phyloP scores from a whole-genome alignment of 2,329 filamentous ascomycete genomes.

The Colletotrichum agaves region DNA sequence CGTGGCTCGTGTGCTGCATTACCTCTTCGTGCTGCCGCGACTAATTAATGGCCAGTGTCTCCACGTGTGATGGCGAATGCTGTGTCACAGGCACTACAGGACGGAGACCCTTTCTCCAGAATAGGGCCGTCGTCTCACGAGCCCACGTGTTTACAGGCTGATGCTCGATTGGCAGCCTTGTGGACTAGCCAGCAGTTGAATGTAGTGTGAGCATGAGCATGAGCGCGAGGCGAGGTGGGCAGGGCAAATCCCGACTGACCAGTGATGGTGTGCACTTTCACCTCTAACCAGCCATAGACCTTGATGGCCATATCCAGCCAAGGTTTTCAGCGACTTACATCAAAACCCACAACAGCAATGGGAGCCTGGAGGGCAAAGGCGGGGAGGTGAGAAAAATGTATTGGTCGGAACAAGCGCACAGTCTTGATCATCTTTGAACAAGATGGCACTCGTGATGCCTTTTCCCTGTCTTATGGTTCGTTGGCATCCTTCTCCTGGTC shows the following conservation, averaged over 20 bases:
- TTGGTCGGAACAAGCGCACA: conserved; percentile 2
- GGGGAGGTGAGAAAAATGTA: not conserved
- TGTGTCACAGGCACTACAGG: conserved; percentile 16
- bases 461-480: not conserved
- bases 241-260: not conserved
- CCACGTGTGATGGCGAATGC: not conserved
- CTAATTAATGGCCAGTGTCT: too few relatives aligned
- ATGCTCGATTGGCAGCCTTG: conserved; percentile 36
- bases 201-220: not conserved
- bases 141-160: conserved; percentile 26
- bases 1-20: conserved; percentile 15
- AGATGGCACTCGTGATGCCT: conserved; percentile 13
- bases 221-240: not conserved
- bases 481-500: conserved; percentile 15
- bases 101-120: not conserved
- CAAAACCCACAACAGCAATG: not conserved
- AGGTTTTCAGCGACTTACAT: conserved; percentile 17
- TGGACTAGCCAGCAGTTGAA: conserved; percentile 19
- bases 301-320: conserved; percentile 22
- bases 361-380: not conserved
- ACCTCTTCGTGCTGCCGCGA: not conserved
- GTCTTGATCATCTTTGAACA: not conserved
- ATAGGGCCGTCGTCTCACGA: conserved; percentile 4
- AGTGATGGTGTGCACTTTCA: conserved; percentile 5
- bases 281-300: conserved; percentile 9